phyloP scores from a whole-genome alignment of 331 rosid genomes.

The Quercus tomentella region DNA sequence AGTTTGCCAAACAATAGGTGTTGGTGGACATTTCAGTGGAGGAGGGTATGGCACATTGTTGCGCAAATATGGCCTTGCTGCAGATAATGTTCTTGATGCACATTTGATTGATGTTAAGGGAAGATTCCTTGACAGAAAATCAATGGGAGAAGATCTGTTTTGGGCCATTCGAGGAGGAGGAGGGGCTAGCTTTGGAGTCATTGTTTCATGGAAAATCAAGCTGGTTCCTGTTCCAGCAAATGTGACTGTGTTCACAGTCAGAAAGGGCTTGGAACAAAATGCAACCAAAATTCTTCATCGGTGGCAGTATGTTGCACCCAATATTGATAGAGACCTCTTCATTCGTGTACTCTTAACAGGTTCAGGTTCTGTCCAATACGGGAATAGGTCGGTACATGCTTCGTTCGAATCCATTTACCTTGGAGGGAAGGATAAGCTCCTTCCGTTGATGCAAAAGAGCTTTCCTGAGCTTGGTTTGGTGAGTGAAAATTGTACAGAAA shows the following conservation, averaged over 20 bases:
- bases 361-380: neutral
- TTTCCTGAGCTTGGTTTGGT: slow-evolving; percentile 41
- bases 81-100: neutral
- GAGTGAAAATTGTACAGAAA: neutral
- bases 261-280: neutral
- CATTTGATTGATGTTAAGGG: neutral
- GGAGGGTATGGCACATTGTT: neutral
- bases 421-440: neutral
- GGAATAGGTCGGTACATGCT: neutral
- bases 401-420: neutral
- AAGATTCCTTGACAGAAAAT: neutral
- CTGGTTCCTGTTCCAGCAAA: neutral
- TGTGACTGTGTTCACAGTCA: neutral
- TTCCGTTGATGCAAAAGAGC: slow-evolving; percentile 5
- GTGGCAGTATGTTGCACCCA: neutral
- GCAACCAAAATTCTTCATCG: neutral
- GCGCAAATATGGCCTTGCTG: neutral
- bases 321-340: neutral
- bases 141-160: neutral
- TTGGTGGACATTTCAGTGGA: neutral
- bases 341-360: neutral
- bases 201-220: neutral
- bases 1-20: neutral
- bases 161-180: slow-evolving; percentile 3
- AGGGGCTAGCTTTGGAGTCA: neutral